Conservation (phyloP, 148 eudicot genomes). For the Talinum fruticosum region DNA sequence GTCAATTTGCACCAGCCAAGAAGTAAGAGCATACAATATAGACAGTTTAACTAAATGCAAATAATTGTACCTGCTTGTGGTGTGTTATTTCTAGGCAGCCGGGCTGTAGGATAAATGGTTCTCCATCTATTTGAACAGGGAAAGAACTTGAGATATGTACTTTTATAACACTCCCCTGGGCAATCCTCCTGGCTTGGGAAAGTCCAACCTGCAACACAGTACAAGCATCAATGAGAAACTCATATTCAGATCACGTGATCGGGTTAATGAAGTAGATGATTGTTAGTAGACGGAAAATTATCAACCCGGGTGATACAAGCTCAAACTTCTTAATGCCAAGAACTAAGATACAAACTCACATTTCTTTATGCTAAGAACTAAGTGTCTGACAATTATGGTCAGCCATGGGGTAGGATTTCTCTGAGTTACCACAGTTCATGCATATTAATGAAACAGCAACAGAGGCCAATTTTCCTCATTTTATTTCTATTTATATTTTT, state of each 20-base stretch:
- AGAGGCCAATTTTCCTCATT: background rate
- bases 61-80: slow-evolving; percentile 58
- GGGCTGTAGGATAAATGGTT: slow-evolving; percentile 77
- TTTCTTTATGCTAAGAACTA: background rate
- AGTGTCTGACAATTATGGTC: background rate
- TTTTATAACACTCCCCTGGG: slow-evolving; percentile 56
- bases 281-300: background rate
- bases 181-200: slow-evolving; percentile 85
- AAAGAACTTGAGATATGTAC: slow-evolving; percentile 65
- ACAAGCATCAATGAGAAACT: background rate
- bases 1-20: too few relatives aligned
- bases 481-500: too few relatives aligned
- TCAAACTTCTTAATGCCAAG: background rate
- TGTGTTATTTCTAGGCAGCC: slow-evolving; percentile 78
- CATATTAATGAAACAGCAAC: too few relatives aligned
- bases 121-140: slow-evolving; percentile 88
- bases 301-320: background rate
- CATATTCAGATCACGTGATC: slow-evolving; percentile 2
- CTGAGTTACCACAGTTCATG: background rate
- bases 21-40: too few relatives aligned
- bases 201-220: slow-evolving; percentile 61
- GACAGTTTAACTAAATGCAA: too few relatives aligned
- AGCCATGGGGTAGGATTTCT: background rate
- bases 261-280: background rate
- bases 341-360: background rate